Conservation (phyloP, 306 rosid species). For the Cajanus cajan region DNA sequence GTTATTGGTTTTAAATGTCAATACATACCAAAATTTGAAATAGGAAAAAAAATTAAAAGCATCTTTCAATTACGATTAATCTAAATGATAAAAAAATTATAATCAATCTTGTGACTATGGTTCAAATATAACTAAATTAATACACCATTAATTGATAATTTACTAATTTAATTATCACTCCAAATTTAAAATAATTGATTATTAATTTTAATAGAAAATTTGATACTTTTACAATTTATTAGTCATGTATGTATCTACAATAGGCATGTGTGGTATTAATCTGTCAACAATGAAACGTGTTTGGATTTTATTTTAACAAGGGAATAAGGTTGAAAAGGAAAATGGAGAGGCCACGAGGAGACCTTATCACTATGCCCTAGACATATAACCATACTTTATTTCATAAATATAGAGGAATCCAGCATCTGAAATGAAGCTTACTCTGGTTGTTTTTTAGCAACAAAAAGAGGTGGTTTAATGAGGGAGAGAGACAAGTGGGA, state of each 20-base stretch:
- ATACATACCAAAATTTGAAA: no score
- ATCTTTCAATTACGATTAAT: no score
- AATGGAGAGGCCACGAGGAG: neutral
- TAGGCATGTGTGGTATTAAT: neutral
- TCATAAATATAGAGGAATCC: constrained; percentile 49
- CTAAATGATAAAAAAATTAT: no score
- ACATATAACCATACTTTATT: constrained; percentile 26
- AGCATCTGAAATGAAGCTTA: constrained; percentile 11
- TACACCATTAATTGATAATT: neutral
- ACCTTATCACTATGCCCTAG: neutral
- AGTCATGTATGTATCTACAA: neutral
- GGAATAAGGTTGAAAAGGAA: constrained; percentile 11
- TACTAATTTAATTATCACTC: neutral
- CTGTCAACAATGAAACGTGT: neutral
- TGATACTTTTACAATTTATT: neutral
- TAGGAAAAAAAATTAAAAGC: no score
- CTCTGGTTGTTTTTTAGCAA: constrained; percentile 33
- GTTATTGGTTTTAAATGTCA: no score
- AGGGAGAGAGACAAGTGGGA: constrained; percentile 16
- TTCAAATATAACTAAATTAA: neutral
- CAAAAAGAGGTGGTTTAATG: constrained; percentile 40
- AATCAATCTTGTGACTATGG: no score
- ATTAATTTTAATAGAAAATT: neutral
- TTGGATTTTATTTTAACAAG: neutral
- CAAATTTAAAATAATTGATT: neutral